Base-by-base conservation (phyloP, 2,329 filamentous ascomycete species). In the Rhinocladiella mackenziei region DNA sequence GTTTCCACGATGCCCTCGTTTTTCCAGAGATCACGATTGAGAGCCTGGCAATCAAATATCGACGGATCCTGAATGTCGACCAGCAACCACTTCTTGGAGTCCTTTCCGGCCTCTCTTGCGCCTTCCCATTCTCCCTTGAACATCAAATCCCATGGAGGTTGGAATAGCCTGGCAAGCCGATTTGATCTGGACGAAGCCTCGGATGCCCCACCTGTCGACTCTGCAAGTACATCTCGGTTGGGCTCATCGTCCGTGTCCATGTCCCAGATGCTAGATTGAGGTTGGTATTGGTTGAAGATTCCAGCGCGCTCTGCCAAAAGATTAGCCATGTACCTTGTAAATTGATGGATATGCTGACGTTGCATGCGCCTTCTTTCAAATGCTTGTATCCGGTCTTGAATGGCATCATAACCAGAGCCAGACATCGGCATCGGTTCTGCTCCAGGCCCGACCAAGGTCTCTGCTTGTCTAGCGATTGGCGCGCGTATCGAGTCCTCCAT, bases 1-100 rank as follows among this genome's bases (percentile, higher is more conserved):
- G 94, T 79, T n/a, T 86, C 80, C 57, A 78, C 80, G 45, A 98
- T 80, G 2, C 81, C 76, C 13, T 77, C 66, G 56, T 96, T 85
- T 67, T 96, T 96, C 92, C 92, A 98, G 41, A 97, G 81, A 62
- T 98, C 92, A 32, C 92, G 79, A 62, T 98, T 98, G 13, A 98
- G 72, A 2, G 86, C 78, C 63, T 98, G 92, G 65, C 92, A 98
- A 65, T 92, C 86, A 64, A 98, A 98, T 59, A 95, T 83, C 25
- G 86, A 86, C 54, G 86, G 80, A 62, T 98, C 89, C 66, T 98
- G 92, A 11, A 98, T 81, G 62, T 98, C 97, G 51, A 96, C 88
- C 56, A 98, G 67, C 35, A 98, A 78, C 92, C 92, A 98, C 65
- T 94, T 96, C 71, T 88, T 82, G 19, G 83, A 76, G 33, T 89